Evolutionary conservation across 2,329 filamentous ascomycete genomes (phyloP).

Genomic region (Colletotrichum sp.): DNA sequence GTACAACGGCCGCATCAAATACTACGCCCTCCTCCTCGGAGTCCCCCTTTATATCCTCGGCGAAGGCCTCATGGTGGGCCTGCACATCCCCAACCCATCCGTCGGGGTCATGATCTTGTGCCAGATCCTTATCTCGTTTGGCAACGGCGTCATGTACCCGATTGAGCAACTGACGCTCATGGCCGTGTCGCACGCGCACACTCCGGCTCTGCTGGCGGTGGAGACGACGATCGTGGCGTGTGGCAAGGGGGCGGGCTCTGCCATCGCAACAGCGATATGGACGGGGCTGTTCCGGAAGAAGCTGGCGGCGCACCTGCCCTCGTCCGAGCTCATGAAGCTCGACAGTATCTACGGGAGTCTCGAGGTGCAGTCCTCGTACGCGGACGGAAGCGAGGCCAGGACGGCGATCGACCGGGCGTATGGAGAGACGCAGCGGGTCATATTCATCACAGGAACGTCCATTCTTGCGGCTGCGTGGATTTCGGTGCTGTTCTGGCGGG

Average conservation of each 20-base stretch:
- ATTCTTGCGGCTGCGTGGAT: conserved; percentile 31
- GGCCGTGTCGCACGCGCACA: conserved; percentile 23
- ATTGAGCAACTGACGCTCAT: background rate
- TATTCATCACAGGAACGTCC: conserved; percentile 37
- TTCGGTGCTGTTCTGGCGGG: conserved; percentile 33
- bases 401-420: conserved; percentile 40
- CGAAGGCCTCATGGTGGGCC: background rate
- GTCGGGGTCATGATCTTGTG: background rate
- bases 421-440: conserved; percentile 47
- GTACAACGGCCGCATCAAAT: background rate
- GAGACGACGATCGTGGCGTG: conserved; percentile 30
- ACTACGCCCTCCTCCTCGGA: background rate
- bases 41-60: background rate
- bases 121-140: background rate
- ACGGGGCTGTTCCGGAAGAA: conserved; percentile 36
- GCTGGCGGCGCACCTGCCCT: background rate
- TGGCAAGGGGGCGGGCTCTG: conserved; percentile 33
- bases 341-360: conserved; percentile 48
- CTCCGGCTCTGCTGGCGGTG: conserved; percentile 28
- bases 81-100: background rate
- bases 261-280: conserved; percentile 36
- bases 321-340: conserved; percentile 28
- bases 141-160: background rate
- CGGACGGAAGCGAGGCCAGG: conserved; percentile 41
- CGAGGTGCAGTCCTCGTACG: conserved; percentile 40